phyloP scores from a whole-genome alignment of 2,329 filamentous ascomycete genomes.

The Aspergillus tamarii region DNA sequence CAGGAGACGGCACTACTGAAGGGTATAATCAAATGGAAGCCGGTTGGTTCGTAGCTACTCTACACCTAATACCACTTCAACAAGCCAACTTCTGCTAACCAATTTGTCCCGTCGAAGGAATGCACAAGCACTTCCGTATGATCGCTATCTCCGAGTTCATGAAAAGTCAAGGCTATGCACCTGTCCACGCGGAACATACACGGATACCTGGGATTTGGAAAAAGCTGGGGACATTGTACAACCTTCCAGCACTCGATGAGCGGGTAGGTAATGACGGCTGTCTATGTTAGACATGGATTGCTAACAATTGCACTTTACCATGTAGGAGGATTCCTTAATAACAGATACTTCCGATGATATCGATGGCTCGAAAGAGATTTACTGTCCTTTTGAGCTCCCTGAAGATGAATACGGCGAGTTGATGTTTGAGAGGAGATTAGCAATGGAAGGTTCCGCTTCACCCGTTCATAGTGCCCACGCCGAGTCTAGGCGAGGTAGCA shows the following conservation, averaged over 20 bases:
- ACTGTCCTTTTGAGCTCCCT: conserved; percentile 69
- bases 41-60: conserved; percentile 67
- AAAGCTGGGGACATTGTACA: conserved; percentile 82
- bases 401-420: conserved; percentile 50
- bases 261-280: conserved; percentile 62
- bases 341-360: conserved; percentile 61
- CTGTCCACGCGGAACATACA: conserved; percentile 69
- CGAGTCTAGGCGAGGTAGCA: conserved; percentile 48
- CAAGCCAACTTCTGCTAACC: conserved; percentile 5
- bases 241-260: conserved; percentile 83
- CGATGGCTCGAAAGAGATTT: conserved; percentile 55
- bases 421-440: conserved; percentile 53
- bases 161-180: conserved; percentile 77
- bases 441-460: conserved; percentile 47
- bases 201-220: conserved; percentile 89
- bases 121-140: conserved; percentile 94
- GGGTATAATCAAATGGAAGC: conserved; percentile 91
- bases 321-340: conserved; percentile 57
- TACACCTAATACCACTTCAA: not conserved
- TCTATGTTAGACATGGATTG: not conserved
- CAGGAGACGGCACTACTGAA: conserved; percentile 93
- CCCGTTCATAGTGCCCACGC: conserved; percentile 39
- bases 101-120: conserved; percentile 52
- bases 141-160: conserved; percentile 81
- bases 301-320: conserved; percentile 22